A percentile compares a stretch with the other conserved stretches of the same genome.
phyloP scores from a whole-genome alignment of 495 filamentous ascomycete genomes.

The Xylaria curta region DNA sequence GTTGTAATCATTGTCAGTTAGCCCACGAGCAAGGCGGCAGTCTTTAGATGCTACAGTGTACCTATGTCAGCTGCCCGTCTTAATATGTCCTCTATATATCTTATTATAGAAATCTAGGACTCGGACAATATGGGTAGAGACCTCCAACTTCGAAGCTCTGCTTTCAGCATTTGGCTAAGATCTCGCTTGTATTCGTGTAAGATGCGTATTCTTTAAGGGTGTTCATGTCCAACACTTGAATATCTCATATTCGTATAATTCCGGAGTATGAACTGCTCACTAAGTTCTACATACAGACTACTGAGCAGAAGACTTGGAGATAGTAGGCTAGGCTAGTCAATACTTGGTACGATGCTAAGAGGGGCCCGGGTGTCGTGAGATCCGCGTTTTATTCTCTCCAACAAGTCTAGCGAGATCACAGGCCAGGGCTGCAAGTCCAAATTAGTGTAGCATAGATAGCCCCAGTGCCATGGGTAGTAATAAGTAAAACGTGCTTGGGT shows the following conservation, averaged over 20 bases:
- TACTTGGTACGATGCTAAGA: neutral
- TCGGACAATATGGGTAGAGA: neutral
- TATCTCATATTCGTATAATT: neutral
- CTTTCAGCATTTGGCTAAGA: neutral
- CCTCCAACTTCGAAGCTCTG: neutral
- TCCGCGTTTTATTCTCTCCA: slow-evolving; percentile 28
- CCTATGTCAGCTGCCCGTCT: neutral
- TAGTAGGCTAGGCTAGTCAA: neutral
- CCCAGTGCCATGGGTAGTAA: slow-evolving; percentile 6
- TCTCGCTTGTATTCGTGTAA: neutral
- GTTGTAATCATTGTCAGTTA: neutral
- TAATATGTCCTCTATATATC: slow-evolving; percentile 5
- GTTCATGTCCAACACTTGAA: neutral
- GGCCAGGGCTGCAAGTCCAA: slow-evolving; percentile 9
- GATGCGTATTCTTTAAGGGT: neutral
- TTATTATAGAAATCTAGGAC: slow-evolving; percentile 11
- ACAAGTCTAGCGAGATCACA: slow-evolving; percentile 18
- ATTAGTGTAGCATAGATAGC: neutral
- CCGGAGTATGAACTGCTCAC: neutral
- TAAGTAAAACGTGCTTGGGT: slow-evolving; percentile 7
- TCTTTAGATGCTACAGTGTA: neutral
- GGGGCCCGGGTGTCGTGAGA: slow-evolving; percentile 18
- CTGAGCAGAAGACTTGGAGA: neutral
- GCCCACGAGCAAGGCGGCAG: neutral
- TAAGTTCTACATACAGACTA: neutral